Conservation (phyloP, 1,284 basidiomycete species). For the Phenoliferia sp. region DNA sequence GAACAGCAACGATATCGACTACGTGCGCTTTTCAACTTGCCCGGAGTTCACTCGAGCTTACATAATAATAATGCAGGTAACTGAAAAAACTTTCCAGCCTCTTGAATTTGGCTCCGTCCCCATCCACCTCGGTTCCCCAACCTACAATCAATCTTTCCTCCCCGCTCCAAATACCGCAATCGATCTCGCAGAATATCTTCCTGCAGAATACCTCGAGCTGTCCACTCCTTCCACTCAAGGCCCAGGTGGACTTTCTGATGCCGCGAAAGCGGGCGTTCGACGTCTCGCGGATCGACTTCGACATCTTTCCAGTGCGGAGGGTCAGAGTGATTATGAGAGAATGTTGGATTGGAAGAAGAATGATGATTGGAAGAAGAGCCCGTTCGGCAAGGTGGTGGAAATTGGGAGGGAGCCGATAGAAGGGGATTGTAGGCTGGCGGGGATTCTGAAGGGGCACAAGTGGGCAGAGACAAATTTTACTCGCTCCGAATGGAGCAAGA, state of each 20-base stretch:
- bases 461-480: conserved; percentile 11
- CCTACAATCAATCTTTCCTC: conserved; percentile 7
- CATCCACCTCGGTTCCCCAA: conserved; percentile 21
- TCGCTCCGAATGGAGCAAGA: neutral
- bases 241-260: conserved; percentile 2
- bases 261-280: conserved; percentile 8
- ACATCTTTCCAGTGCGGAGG: conserved; percentile 12
- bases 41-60: neutral
- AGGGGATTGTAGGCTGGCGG: conserved; percentile 21
- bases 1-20: conserved; percentile 20
- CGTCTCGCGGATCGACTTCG: conserved; percentile 17
- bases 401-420: neutral
- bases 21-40: neutral
- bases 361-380: conserved; percentile 13
- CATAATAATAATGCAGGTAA: neutral
- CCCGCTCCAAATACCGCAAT: conserved; percentile 18
- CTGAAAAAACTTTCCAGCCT: neutral
- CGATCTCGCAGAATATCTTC: conserved; percentile 22
- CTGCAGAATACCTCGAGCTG: neutral
- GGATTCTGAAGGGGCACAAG: conserved; percentile 5
- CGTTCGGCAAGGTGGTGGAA: conserved; percentile 22
- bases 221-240: neutral
- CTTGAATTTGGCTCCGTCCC: conserved; percentile 22
- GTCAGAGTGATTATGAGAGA: conserved; percentile 16
- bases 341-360: conserved; percentile 28